Evolutionary conservation across 2,329 filamentous ascomycete species (phyloP).

Genomic region (Cordyceps cicadae): DNA sequence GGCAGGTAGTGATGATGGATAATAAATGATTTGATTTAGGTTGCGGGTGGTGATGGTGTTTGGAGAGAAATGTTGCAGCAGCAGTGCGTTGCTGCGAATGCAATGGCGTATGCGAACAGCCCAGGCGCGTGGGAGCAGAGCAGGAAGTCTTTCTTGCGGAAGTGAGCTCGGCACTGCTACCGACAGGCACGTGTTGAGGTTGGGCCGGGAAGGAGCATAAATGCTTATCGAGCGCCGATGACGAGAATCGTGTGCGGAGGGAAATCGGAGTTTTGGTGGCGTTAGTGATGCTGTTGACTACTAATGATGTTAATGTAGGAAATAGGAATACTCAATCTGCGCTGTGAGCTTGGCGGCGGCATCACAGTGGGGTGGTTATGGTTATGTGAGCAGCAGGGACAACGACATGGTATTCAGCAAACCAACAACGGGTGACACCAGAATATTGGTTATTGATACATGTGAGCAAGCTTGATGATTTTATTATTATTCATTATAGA

Average conservation of each 20-base stretch:
- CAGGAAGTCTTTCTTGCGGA: background rate
- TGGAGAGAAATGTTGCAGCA: background rate
- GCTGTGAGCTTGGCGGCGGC: background rate
- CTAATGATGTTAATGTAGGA: conserved; percentile 1
- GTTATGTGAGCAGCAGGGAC: background rate
- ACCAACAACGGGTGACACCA: no score
- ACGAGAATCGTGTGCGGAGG: background rate
- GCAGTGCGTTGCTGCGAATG: background rate
- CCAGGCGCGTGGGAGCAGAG: background rate
- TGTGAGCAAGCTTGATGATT: background rate
- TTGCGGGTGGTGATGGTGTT: background rate
- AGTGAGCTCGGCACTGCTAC: background rate
- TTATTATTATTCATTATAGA: background rate
- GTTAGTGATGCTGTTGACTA: background rate
- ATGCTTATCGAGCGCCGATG: background rate
- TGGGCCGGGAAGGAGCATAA: conserved; percentile 4
- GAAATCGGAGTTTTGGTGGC: background rate
- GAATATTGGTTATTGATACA: background rate
- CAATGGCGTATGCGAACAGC: background rate
- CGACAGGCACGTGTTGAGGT: background rate
- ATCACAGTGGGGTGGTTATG: background rate
- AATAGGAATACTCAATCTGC: background rate
- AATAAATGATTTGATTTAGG: conserved; percentile 2
- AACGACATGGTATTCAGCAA: no score
- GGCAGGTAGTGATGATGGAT: background rate